Evolutionary conservation across 2,329 filamentous ascomycete species (phyloP).

Genomic region (Ophiostoma novo-ulmi): DNA sequence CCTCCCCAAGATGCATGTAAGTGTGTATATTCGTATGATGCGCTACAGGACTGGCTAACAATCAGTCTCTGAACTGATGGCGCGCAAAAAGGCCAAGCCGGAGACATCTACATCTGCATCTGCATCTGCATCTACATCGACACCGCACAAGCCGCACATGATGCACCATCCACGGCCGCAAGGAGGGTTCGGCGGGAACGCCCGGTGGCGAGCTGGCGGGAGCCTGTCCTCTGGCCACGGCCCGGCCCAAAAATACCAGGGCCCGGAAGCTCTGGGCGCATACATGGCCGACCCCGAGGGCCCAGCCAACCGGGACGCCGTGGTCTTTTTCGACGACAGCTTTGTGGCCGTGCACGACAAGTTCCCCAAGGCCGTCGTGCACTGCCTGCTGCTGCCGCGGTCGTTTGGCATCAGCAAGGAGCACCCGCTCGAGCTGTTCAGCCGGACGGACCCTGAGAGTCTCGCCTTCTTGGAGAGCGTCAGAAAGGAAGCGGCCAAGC

Average conservation of each 20-base stretch:
- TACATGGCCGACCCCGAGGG: slow-evolving; percentile 59
- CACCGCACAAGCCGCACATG: neutral
- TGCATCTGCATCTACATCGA: neutral
- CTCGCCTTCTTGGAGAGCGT: slow-evolving; percentile 60
- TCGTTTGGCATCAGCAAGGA: slow-evolving; percentile 53
- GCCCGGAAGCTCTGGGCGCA: slow-evolving; percentile 52
- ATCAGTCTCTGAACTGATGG: neutral
- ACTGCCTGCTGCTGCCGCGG: slow-evolving; percentile 83
- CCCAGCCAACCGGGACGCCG: slow-evolving; percentile 36
- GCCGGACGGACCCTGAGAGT: slow-evolving; percentile 45
- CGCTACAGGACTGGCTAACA: neutral
- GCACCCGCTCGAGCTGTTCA: slow-evolving; percentile 67
- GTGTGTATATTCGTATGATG: neutral
- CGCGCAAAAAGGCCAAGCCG: slow-evolving; percentile 11
- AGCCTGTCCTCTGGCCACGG: neutral
- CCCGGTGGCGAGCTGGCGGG: neutral
- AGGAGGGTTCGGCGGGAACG: neutral
- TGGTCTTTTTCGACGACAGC: slow-evolving; percentile 62
- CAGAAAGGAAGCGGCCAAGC: slow-evolving; percentile 53
- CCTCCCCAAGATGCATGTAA: slow-evolving; percentile 6
- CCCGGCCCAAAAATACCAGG: neutral
- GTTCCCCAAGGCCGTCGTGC: slow-evolving; percentile 79
- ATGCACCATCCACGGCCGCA: neutral
- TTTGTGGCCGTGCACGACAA: slow-evolving; percentile 76
- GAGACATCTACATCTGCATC: neutral